Percentiles rank a stretch among this genome's conserved stretches.
Evolutionary conservation across 192 early-diverging fungal species (phyloP).

Genomic region (Umbelopsis ramanniana): DNA sequence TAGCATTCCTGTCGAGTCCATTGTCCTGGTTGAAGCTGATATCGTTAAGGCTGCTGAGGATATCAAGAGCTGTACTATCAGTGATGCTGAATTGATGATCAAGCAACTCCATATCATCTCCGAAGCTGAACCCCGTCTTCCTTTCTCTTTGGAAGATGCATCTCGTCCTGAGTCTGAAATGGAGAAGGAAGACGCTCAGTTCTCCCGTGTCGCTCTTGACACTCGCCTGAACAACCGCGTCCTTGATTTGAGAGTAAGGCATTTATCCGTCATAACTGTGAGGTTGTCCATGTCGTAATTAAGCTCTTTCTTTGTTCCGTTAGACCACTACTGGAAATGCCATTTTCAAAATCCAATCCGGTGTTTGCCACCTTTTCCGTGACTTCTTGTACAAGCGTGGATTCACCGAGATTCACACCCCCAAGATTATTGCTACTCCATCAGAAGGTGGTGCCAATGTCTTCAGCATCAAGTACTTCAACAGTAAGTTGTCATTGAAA

Average conservation of each 20-base stretch:
- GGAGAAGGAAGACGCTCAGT: slow-evolving; percentile 65
- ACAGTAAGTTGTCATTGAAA: slow-evolving; percentile 54
- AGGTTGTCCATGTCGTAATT: not conserved
- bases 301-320: not conserved
- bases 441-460: slow-evolving; percentile 98
- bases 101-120: slow-evolving; percentile 73
- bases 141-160: slow-evolving; percentile 94
- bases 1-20: slow-evolving; percentile 85
- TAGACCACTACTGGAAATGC: slow-evolving; percentile 92
- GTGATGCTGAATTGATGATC: slow-evolving; percentile 90
- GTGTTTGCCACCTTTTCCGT: slow-evolving; percentile 92
- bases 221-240: slow-evolving; percentile 96
- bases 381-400: slow-evolving; percentile 82
- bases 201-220: slow-evolving; percentile 81
- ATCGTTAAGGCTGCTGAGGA: slow-evolving; percentile 80
- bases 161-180: slow-evolving; percentile 81
- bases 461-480: slow-evolving; percentile 98
- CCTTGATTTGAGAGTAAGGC: slow-evolving; percentile 83
- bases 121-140: slow-evolving; percentile 75
- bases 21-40: slow-evolving; percentile 85
- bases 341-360: slow-evolving; percentile 97
- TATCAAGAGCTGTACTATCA: slow-evolving; percentile 92
- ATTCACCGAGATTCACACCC: slow-evolving; percentile 97
- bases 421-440: slow-evolving; percentile 93
- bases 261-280: not conserved